Conservation (phyloP, 2,329 filamentous ascomycete genomes). For the Fusarium sp. region DNA sequence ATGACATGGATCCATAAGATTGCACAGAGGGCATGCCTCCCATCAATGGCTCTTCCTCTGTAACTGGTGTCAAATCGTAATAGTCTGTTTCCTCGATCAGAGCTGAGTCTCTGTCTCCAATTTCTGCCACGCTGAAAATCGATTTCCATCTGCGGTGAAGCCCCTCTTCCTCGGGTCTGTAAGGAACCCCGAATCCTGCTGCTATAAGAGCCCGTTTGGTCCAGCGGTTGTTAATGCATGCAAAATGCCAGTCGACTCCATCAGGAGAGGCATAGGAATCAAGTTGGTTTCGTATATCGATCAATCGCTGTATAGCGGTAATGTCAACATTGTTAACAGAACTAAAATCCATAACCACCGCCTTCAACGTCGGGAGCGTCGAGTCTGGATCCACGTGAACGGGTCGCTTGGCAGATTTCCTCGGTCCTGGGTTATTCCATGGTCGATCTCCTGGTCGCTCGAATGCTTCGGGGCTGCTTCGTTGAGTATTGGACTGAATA, state of each 20-base stretch:
- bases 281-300: conserved; percentile 94
- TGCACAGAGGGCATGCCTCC: conserved; percentile 10
- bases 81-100: conserved; percentile 74
- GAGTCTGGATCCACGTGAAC: conserved; percentile 49
- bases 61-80: conserved; percentile 10
- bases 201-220: conserved; percentile 89
- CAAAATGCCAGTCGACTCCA: conserved; percentile 93
- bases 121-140: conserved; percentile 93
- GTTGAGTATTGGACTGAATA: conserved; percentile 77
- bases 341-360: conserved; percentile 93
- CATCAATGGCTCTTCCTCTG: conserved; percentile 54
- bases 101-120: conserved; percentile 76
- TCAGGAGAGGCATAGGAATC: conserved; percentile 86
- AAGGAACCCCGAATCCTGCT: conserved; percentile 89
- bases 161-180: conserved; percentile 55
- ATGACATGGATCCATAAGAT: conserved; percentile 35
- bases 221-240: conserved; percentile 91
- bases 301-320: conserved; percentile 90
- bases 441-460: conserved; percentile 79
- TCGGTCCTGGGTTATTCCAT: conserved; percentile 92
- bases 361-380: conserved; percentile 78
- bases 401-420: conserved; percentile 57
- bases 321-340: conserved; percentile 95
- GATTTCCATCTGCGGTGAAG: conserved; percentile 83
- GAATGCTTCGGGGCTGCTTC: conserved; percentile 78